Evolutionary conservation across 768 basidiomycete genomes (phyloP).

Genomic region (Leccinellum luteum): DNA sequence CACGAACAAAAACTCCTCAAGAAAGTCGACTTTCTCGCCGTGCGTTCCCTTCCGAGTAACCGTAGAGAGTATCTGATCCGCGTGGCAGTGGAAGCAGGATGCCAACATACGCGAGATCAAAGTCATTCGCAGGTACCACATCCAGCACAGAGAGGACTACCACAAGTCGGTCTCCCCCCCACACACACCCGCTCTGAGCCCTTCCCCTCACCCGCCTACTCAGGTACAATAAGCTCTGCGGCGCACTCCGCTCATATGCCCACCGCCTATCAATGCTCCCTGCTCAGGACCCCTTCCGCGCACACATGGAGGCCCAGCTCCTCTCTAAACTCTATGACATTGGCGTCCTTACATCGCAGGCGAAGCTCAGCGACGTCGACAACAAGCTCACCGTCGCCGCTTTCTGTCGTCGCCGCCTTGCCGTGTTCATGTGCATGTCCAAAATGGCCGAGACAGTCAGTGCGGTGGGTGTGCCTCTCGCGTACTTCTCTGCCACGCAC

Average conservation of each 20-base stretch:
- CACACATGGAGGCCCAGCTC: constrained; percentile 80
- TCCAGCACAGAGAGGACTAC: constrained; percentile 93
- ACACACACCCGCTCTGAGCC: not conserved
- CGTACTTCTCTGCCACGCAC: constrained; percentile 4
- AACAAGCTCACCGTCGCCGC: constrained; percentile 93
- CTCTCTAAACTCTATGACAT: constrained; percentile 97
- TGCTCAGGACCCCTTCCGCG: constrained; percentile 82
- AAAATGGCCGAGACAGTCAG: constrained; percentile 97
- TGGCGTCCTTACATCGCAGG: constrained; percentile 82
- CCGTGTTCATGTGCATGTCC: constrained; percentile 86
- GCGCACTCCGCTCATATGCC: constrained; percentile 78
- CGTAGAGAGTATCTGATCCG: constrained; percentile 1
- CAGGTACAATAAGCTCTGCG: constrained; percentile 94
- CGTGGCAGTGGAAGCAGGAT: constrained; percentile 91
- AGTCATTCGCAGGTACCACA: constrained; percentile 93
- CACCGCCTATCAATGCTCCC: constrained; percentile 88
- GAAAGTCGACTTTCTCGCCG: constrained; percentile 96
- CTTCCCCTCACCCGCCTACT: constrained; percentile 6
- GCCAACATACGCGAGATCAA: constrained; percentile 85
- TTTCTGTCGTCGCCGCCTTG: constrained; percentile 87
- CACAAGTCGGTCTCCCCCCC: constrained; percentile 60
- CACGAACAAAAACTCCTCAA: constrained; percentile 95
- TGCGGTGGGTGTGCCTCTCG: constrained; percentile 56
- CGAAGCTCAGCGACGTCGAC: constrained; percentile 92
- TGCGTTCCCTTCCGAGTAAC: constrained; percentile 35